Evolutionary conservation across 305 asterid species (phyloP).

Genomic region (Rubia peregrina): DNA sequence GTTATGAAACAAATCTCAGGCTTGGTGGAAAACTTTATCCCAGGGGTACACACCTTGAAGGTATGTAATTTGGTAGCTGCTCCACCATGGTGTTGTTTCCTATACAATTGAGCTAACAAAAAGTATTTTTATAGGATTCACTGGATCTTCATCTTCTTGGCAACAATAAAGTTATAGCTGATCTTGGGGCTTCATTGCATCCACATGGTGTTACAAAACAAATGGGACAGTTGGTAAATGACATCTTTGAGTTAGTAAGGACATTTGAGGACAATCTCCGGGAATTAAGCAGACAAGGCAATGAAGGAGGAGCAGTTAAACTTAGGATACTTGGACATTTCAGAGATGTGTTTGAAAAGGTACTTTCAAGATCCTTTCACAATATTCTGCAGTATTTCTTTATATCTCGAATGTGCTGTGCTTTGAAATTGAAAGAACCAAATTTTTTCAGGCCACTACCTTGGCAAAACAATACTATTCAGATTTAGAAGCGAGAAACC

Average conservation of each 20-base stretch:
- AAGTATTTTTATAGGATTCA: constrained; percentile 40
- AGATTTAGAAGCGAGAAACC: constrained; percentile 30
- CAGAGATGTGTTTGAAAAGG: constrained; percentile 49
- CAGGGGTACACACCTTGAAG: constrained; percentile 62
- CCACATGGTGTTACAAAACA: constrained; percentile 67
- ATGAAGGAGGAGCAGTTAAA: constrained; percentile 35
- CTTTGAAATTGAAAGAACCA: constrained; percentile 1
- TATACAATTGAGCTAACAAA: constrained; percentile 1
- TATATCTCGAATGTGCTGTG: neutral
- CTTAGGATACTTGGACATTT: constrained; percentile 50
- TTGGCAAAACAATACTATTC: constrained; percentile 31
- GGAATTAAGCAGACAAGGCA: constrained; percentile 30
- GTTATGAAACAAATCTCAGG: constrained; percentile 38
- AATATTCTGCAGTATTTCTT: neutral
- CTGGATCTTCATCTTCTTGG: constrained; percentile 76
- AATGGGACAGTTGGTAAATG: constrained; percentile 57
- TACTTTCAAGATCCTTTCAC: constrained; percentile 16
- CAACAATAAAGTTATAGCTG: constrained; percentile 28
- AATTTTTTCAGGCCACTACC: constrained; percentile 47
- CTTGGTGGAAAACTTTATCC: constrained; percentile 46
- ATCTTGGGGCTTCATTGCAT: constrained; percentile 35
- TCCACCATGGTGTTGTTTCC: neutral
- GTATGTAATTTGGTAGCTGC: constrained; percentile 28
- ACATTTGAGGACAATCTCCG: constrained; percentile 39
- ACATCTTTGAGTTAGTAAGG: constrained; percentile 47